Conservation (phyloP, 805 yeast genomes). For the Cyberlindnera mrakii region DNA sequence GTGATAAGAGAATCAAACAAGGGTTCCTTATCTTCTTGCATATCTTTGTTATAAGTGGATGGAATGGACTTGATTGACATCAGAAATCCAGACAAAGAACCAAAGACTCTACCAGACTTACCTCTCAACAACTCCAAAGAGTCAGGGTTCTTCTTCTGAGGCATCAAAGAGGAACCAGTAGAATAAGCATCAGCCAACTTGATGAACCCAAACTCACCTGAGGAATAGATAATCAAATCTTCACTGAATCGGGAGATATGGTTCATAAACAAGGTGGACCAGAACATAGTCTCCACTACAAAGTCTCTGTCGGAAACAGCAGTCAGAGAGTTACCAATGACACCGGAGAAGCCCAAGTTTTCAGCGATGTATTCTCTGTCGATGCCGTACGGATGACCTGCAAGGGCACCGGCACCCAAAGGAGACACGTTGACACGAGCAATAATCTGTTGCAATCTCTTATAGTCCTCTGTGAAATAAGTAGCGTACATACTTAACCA, state of each 20-base stretch:
- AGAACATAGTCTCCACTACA: constrained; percentile 90
- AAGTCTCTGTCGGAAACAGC: constrained; percentile 98
- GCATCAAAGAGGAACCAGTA: constrained; percentile 97
- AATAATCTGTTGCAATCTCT: constrained; percentile 74
- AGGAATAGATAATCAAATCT: constrained; percentile 91
- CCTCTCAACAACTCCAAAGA: constrained; percentile 93
- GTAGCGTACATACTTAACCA: constrained; percentile 95
- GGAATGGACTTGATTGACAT: constrained; percentile 98
- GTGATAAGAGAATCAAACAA: constrained; percentile 85
- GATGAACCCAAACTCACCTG: constrained; percentile 95
- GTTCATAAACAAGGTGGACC: constrained; percentile 93
- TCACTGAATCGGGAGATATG: constrained; percentile 93
- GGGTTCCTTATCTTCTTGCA: constrained; percentile 99
- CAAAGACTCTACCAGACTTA: constrained; percentile 95
- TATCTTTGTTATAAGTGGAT: constrained; percentile 94
- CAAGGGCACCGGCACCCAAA: constrained; percentile 94
- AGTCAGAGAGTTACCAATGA: constrained; percentile 92
- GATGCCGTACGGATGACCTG: constrained; percentile 99
- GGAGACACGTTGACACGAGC: constrained; percentile 85
- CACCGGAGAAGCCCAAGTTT: constrained; percentile 73
- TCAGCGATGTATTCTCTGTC: constrained; percentile 86
- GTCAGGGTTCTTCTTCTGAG: constrained; percentile 98
- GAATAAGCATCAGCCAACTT: constrained; percentile 96
- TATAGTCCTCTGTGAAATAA: constrained; percentile 84
- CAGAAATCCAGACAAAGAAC: constrained; percentile 90